Conservation (phyloP, 805 yeast species). For the Kodamaea fukazawae region DNA sequence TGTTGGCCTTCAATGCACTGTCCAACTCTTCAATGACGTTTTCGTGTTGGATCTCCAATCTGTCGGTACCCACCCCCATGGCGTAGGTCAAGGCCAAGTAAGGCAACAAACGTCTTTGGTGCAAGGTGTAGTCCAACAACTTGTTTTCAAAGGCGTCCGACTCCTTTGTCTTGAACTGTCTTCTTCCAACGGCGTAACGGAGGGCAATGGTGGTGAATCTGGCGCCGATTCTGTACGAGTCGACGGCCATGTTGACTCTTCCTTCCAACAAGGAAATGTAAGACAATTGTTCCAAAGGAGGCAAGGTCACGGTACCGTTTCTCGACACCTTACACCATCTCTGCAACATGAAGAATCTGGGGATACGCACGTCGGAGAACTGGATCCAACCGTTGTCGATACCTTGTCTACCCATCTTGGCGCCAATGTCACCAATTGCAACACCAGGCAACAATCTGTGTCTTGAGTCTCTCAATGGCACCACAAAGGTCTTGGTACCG, state of each 20-base stretch:
- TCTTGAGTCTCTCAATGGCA: slow-evolving; percentile 44
- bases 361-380: slow-evolving; percentile 42
- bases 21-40: slow-evolving; percentile 33
- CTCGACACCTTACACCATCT: slow-evolving; percentile 40
- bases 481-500: slow-evolving; percentile 47
- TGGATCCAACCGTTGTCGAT: slow-evolving; percentile 51
- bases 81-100: slow-evolving; percentile 41
- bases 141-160: slow-evolving; percentile 34
- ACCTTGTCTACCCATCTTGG: slow-evolving; percentile 50
- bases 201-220: slow-evolving; percentile 43
- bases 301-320: slow-evolving; percentile 40
- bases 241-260: slow-evolving; percentile 44
- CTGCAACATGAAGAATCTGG: slow-evolving; percentile 46
- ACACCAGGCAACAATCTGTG: slow-evolving; percentile 45
- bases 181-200: slow-evolving; percentile 46
- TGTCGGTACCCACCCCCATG: slow-evolving; percentile 36
- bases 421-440: slow-evolving; percentile 46
- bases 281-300: slow-evolving; percentile 45
- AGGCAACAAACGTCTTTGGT: slow-evolving; percentile 46
- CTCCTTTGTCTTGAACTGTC: slow-evolving; percentile 40
- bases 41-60: slow-evolving; percentile 34
- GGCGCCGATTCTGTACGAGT: slow-evolving; percentile 42
- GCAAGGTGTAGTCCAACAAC: slow-evolving; percentile 44
- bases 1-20: slow-evolving; percentile 33
- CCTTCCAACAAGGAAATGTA: slow-evolving; percentile 45